phyloP scores from a whole-genome alignment of 495 filamentous ascomycete species.

The Zalerion maritima region DNA sequence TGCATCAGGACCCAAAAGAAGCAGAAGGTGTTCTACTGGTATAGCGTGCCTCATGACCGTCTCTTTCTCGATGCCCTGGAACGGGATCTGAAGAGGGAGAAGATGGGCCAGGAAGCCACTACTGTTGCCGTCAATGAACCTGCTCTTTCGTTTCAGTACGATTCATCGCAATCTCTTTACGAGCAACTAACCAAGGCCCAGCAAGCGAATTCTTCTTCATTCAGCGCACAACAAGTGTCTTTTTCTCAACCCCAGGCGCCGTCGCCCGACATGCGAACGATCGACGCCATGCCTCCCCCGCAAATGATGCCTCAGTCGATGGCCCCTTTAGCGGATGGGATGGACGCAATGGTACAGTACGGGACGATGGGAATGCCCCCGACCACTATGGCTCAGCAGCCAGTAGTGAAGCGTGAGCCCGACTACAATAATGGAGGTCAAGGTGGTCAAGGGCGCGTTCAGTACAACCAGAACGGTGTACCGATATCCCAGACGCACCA shows the following conservation, averaged over 20 bases:
- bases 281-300: conserved; percentile 53
- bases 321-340: conserved; percentile 67
- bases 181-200: conserved; percentile 99
- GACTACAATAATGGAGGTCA: no score
- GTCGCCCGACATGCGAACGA: conserved; percentile 80
- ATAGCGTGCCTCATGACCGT: conserved; percentile 94
- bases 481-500: conserved; percentile 69
- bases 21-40: conserved; percentile 99
- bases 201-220: conserved; percentile 93
- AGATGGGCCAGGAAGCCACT: conserved; percentile 97
- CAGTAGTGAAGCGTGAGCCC: conserved; percentile 72
- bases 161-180: conserved; percentile 96
- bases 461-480: conserved; percentile 86
- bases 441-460: conserved; percentile 50
- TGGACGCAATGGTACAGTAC: conserved; percentile 61
- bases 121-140: conserved; percentile 93
- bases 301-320: conserved; percentile 76
- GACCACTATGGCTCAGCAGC: conserved; percentile 44
- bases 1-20: conserved; percentile 99
- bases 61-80: conserved; percentile 96
- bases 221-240: conserved; percentile 69
- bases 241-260: conserved; percentile 60
- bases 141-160: conserved; percentile 94
- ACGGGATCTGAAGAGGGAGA: conserved; percentile 93
- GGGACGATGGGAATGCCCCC: conserved; percentile 46